These are phyloP conservation scores for Bisporella sp. DNA, from an alignment of 2,329 filamentous ascomycete genomes.

Conservation along the genomic window DNA sequence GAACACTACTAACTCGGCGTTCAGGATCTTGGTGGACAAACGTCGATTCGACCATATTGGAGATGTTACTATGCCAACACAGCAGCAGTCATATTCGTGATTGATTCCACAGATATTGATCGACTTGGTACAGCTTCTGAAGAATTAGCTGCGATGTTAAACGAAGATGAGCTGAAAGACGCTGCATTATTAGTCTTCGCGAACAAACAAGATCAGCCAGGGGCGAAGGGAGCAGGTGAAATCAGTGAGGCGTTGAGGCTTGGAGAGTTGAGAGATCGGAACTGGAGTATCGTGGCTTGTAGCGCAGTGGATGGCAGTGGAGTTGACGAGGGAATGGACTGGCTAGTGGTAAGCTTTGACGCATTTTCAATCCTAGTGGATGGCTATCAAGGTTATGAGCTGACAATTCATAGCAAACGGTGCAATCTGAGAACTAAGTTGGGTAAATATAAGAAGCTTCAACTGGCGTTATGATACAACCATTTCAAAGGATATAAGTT, in stretches of 20 bases:
- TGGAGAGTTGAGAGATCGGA: conserved; percentile 87
- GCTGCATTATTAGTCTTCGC: conserved; percentile 91
- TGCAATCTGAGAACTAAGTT: conserved; percentile 12
- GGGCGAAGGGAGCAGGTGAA: conserved; percentile 91
- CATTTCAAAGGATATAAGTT: no score
- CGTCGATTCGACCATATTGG: conserved; percentile 98
- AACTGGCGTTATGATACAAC: no score
- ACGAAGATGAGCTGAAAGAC: conserved; percentile 93
- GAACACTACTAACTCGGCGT: not conserved
- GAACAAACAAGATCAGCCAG: conserved; percentile 98
- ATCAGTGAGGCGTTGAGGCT: conserved; percentile 90
- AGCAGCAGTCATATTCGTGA: conserved; percentile 95
- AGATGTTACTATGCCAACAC: conserved; percentile 99
- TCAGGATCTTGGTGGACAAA: conserved; percentile 91
- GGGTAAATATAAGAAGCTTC: no score
- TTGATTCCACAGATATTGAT: conserved; percentile 97
- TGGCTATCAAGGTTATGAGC: not conserved
- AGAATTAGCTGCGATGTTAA: conserved; percentile 89
- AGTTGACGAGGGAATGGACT: conserved; percentile 97
- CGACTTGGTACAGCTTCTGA: conserved; percentile 87
- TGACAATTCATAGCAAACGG: conserved; percentile 26
- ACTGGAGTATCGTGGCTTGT: conserved; percentile 99
- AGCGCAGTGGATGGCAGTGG: conserved; percentile 93
- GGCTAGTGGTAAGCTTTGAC: conserved; percentile 57
- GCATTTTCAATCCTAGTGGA: not conserved